Evolutionary conservation across 257 asterid genomes (phyloP), one percentile per base, ranked within the genome.

Genomic region (Orobanche coerulescens): DNA sequence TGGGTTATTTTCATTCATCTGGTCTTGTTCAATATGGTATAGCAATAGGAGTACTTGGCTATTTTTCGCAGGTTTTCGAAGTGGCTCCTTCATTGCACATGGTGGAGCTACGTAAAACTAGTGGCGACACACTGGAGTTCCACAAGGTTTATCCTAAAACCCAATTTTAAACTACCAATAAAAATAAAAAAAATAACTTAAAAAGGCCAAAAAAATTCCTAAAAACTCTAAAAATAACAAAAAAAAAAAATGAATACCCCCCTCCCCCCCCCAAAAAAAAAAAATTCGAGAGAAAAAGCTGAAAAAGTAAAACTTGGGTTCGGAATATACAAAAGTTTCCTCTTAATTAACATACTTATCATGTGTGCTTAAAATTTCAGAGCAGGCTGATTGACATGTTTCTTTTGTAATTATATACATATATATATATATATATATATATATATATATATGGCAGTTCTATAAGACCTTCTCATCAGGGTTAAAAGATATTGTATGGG

Each of bases 101-200:
- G 82, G 95, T 87, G 58, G 94, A 87, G 82, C 91, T 87, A 42
- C 79, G 85, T 53, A 87, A 87, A 79, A 82, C 83, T 47, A 82
- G 90, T 8, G 95, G 95, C 6, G 95, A 87, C 75, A 82, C 96
- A 64, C 72, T 87, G 63, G 96, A 87, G 79, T 87, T 82, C 70
- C 87, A 87, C 75, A 87, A 84, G 95, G 95, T 54, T 51, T 76
- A 76, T 23, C 84, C 53, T 58, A n/a, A n/a, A n/a, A n/a, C n/a
- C n/a, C n/a, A n/a, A n/a, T n/a, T n/a, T n/a, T n/a, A n/a, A n/a
- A 33, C 25, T 24, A 43, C 23, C 6, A 55, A 28, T n/a, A 23
- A 18, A 16, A 10, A n/a, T n/a, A n/a, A n/a, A n/a, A n/a, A n/a
- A n/a, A n/a, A n/a, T n/a, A n/a, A n/a, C n/a, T n/a, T n/a, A n/a